Evolutionary conservation across 352 stramenopile species (phyloP).

Genomic region (Phytophthora megakarya): DNA sequence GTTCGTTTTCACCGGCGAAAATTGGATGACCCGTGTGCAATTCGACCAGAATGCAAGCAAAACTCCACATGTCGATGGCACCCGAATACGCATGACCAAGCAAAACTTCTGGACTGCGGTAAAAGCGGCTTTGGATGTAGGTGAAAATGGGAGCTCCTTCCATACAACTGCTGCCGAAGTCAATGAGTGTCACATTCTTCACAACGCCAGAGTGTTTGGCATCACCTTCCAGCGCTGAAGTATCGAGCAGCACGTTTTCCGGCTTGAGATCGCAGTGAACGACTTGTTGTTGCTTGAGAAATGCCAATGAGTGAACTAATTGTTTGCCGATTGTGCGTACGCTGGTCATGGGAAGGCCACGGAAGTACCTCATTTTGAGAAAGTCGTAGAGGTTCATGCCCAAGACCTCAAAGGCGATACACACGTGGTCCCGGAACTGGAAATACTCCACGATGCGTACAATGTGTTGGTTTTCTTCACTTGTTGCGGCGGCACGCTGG

Average conservation of each 20-base stretch:
- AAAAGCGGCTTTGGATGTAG: conserved; percentile 99
- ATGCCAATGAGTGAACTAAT: conserved; percentile 79
- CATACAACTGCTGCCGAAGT: conserved; percentile 97
- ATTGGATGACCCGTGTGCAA: conserved; percentile 80
- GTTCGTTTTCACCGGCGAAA: conserved; percentile 86
- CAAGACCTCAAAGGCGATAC: conserved; percentile 97
- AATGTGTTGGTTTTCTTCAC: conserved; percentile 62
- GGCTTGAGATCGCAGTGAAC: conserved; percentile 99
- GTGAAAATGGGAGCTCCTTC: conserved; percentile 91
- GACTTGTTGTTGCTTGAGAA: conserved; percentile 83
- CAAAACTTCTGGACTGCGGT: conserved; percentile 97
- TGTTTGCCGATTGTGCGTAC: conserved; percentile 91
- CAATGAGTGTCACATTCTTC: conserved; percentile 89
- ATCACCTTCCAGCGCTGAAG: conserved; percentile 5
- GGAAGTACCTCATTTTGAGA: conserved; percentile 95
- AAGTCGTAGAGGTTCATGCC: conserved; percentile 97
- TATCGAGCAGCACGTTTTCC: conserved; percentile 93
- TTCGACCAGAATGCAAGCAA: conserved; percentile 88
- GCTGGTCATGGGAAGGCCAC: conserved; percentile 90
- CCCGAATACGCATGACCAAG: conserved; percentile 87
- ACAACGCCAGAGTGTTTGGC: conserved; percentile 12
- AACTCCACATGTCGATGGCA: conserved; percentile 92
- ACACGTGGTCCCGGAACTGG: conserved; percentile 94
- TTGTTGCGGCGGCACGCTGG: conserved; percentile 31
- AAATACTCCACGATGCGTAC: conserved; percentile 95